Base-by-base conservation (phyloP, 2,329 filamentous ascomycete genomes). In the Lasiodiplodia hormozganensis region DNA sequence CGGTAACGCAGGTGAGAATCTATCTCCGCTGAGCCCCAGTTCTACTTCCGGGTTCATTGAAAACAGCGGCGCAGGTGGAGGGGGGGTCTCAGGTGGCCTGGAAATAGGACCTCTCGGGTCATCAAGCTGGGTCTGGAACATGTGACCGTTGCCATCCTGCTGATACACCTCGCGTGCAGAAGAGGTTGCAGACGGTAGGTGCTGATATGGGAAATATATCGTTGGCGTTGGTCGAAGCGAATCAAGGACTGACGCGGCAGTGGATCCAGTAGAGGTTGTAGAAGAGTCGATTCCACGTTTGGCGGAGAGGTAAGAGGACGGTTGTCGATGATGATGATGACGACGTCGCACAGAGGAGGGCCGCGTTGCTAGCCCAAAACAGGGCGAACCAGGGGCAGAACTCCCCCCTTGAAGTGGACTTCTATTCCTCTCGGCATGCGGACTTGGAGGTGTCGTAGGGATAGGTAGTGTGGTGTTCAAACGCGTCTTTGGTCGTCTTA, bases 11-110 rank as follows among this genome's bases (percentile, higher is more conserved):
- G 16, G 31, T 25, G 60, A 40, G n/a, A 28, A 21, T 14, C 31
- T n/a, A 38, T 31, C n/a, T 52, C 58, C 11, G 6, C n/a, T 11
- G 14, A 14, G 16, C 5, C n/a, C 25, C 28, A 49, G 23, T 2
- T 52, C 31, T 47, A 34, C 23, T 11, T n/a, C 40, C 11, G 60
- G 60, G 47, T 23, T 40, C 60, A 52, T 52, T 21, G 60, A 64
- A 21, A 65, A 65, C 62, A 65, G 16, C 23, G 51, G 62, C 21
- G 62, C 51, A 3, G 62, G 62, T 5, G 62, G 62, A 12, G 62
- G 62, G 4, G 62, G 62, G 10, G 62, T 54, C 12, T 65, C 62
- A 12, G 51, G 62, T 14, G 62, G 51, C 18, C 34, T 28, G 2
- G 43, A 4, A n/a, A 56, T 65, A 40, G 62, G 62, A 1, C 47